A percentile compares a stretch with the other conserved stretches of the same genome.
phyloP scores from a whole-genome alignment of 148 eudicot species.

The Rhododendron molle region DNA sequence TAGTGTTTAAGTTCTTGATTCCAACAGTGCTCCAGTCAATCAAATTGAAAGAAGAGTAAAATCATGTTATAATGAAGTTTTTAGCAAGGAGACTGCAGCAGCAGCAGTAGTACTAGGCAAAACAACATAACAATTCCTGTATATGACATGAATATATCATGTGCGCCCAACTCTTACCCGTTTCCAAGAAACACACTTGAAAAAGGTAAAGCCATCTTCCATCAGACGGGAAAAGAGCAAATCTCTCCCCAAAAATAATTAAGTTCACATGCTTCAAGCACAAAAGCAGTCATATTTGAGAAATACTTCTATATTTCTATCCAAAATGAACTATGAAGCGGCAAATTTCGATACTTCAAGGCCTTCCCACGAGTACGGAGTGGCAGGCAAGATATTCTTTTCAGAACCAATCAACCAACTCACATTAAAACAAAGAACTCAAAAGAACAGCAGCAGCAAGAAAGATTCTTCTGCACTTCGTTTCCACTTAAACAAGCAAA shows the following conservation, averaged over 20 bases:
- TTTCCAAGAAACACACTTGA: not conserved
- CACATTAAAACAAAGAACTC: not conserved
- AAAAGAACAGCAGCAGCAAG: not conserved
- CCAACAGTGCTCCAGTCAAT: not conserved
- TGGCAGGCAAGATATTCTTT: not conserved
- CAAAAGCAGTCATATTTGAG: not conserved
- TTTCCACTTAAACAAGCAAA: not conserved
- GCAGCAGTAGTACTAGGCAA: not conserved
- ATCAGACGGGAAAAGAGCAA: not conserved
- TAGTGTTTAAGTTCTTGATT: not conserved
- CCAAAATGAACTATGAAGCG: not conserved
- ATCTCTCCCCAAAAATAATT: not conserved
- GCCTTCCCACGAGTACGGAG: not conserved
- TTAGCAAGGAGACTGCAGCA: not conserved
- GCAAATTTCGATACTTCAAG: not conserved
- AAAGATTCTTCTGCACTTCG: not conserved
- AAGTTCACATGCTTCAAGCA: conserved; percentile 4
- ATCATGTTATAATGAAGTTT: not conserved
- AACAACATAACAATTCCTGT: not conserved
- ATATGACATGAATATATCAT: not conserved
- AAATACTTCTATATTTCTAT: not conserved
- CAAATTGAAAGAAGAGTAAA: not conserved
- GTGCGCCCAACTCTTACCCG: not conserved
- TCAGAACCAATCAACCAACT: not conserved
- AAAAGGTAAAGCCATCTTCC: not conserved